Evolutionary conservation across 1,284 basidiomycete species (phyloP).

Genomic region (Lentinus polychrous): DNA sequence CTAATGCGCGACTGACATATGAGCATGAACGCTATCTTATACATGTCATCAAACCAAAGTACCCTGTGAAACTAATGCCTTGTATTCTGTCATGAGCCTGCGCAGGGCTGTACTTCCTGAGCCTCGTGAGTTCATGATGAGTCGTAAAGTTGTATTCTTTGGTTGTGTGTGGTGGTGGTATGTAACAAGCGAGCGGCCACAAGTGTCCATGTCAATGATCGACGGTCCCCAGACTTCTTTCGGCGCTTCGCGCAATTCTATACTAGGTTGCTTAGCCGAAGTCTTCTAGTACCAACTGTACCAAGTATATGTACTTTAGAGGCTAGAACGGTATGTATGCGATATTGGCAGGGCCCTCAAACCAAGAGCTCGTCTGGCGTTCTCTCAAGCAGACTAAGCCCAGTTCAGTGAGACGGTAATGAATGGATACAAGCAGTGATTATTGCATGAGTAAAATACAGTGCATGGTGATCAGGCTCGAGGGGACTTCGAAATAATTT

Average conservation of each 20-base stretch:
- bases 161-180: neutral
- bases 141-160: neutral
- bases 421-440: too few species aligned
- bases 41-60: slow-evolving; percentile 13
- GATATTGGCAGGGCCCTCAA: too few species aligned
- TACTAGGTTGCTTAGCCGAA: too few species aligned
- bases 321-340: too few species aligned
- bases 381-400: too few species aligned
- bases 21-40: neutral
- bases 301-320: too few species aligned
- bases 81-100: slow-evolving; percentile 90
- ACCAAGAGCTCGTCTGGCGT: too few species aligned
- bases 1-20: slow-evolving; percentile 27
- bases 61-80: slow-evolving; percentile 71
- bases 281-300: too few species aligned
- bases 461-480: neutral
- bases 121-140: slow-evolving; percentile 24
- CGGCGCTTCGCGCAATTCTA: too few species aligned
- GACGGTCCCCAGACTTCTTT: too few species aligned
- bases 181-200: neutral
- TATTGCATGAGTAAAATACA: neutral
- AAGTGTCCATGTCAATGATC: too few species aligned
- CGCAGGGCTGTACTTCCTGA: slow-evolving; percentile 62
- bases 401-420: too few species aligned
- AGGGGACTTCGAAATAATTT: slow-evolving; percentile 6